Evolutionary conservation across 305 asterid species (phyloP).

Genomic region (Lippia alba): DNA sequence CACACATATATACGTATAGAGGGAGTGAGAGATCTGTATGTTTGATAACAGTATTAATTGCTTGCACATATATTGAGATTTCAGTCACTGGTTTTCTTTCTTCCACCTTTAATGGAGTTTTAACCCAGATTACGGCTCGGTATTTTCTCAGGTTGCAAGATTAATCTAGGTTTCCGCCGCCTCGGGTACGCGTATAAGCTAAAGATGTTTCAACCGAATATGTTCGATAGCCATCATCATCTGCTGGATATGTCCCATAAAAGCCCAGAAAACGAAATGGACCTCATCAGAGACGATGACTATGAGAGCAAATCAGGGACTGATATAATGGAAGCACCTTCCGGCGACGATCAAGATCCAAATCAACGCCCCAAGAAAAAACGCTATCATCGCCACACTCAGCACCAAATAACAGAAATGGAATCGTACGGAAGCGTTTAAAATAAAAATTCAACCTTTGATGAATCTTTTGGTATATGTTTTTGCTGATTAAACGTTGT

Average conservation of each 20-base stretch:
- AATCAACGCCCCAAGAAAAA: conserved; percentile 54
- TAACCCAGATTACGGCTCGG: neutral
- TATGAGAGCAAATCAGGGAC: conserved; percentile 51
- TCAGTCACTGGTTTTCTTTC: conserved; percentile 4
- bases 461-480: neutral
- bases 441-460: neutral
- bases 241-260: conserved; percentile 51
- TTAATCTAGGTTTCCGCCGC: neutral
- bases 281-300: conserved; percentile 51
- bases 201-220: conserved; percentile 58
- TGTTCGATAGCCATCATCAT: conserved; percentile 51
- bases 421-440: conserved; percentile 43
- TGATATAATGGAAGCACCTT: conserved; percentile 52
- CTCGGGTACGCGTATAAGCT: neutral
- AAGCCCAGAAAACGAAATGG: conserved; percentile 50
- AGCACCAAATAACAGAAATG: conserved; percentile 59
- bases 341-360: conserved; percentile 57
- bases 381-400: conserved; percentile 60
- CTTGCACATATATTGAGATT: conserved; percentile 32
- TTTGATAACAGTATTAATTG: conserved; percentile 15
- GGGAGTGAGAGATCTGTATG: conserved; percentile 27
- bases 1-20: neutral
- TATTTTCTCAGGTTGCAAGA: conserved; percentile 15
- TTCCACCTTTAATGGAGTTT: conserved; percentile 7
- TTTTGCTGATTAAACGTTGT: neutral